Evolutionary conservation across 257 asterid genomes (phyloP), one percentile per base, ranked within the genome.

Genomic region (Leonotis leonurus): DNA sequence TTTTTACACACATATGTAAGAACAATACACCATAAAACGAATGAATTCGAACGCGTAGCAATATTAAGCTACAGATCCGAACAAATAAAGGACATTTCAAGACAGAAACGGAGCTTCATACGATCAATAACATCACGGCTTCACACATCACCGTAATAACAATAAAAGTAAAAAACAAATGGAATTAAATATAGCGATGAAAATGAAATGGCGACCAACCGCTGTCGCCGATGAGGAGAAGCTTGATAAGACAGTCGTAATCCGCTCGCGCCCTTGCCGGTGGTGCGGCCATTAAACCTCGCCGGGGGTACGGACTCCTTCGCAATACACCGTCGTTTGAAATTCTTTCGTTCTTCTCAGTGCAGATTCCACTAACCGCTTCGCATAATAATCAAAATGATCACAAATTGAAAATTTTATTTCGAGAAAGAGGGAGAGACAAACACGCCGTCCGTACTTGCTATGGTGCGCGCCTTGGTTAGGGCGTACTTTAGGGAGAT

Each of bases 191-290:
- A 1, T 18, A 58, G 40, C 6, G 20, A 64, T 11, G 63, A 65
- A 58, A n/a, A 39, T 49, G 17, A 25, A 33, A 54, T 22, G 43
- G 44, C 33, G 65, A 55, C 69, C 8, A 64, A 81, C 84, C 85
- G 75, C 88, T 82, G 66, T 82, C 88, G 60, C 85, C 85, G 81
- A 82, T 82, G 78, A 82, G 81, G 72, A 82, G 88, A 72, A 76
- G 88, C 77, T 81, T 82, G 77, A 82, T 82, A 69, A 79, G 85
- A 58, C 72, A 71, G 74, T 81, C 88, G 60, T 81, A 81, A 78
- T 81, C 88, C 16, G 88, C 85, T 62, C 88, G 80, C 53, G 85
- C 85, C 78, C 87, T 78, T 56, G 82, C 84, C 64, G 84, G 84
- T 76, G 85, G 70, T 73, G 74, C 83, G 67, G 88, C 88, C 85